These are phyloP conservation scores for Alternaria hordeiaustralica DNA, from an alignment of 2,329 filamentous ascomycete species.

Conservation along the genomic window DNA sequence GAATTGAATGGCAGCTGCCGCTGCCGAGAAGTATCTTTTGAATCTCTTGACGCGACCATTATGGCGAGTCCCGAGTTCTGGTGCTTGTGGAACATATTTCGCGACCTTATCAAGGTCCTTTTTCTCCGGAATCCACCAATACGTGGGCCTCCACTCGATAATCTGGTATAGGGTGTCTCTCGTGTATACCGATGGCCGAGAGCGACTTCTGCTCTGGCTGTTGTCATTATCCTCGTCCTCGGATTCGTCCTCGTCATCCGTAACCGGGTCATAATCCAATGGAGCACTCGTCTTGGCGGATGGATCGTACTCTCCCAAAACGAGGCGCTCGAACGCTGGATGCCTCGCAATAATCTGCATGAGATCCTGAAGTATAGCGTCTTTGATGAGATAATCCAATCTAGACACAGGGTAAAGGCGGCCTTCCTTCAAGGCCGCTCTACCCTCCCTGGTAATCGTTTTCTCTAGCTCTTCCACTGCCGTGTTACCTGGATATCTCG, in stretches of 20 bases:
- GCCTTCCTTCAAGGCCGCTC: background rate
- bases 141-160: background rate
- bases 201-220: background rate
- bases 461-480: background rate
- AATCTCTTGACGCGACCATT: background rate
- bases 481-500: background rate
- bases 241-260: background rate
- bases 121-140: background rate
- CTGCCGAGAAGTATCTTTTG: background rate
- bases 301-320: background rate
- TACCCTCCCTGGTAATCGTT: background rate
- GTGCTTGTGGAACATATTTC: background rate
- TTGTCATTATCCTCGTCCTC: background rate
- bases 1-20: background rate
- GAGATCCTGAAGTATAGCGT: background rate
- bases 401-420: background rate
- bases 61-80: background rate
- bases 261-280: background rate
- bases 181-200: background rate
- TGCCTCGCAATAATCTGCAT: background rate
- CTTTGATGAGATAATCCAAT: background rate
- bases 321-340: background rate
- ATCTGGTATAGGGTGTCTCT: background rate
- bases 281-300: background rate
- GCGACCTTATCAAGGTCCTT: background rate